phyloP scores from a whole-genome alignment of 192 early-diverging fungal species.

The Podila verticillata region DNA sequence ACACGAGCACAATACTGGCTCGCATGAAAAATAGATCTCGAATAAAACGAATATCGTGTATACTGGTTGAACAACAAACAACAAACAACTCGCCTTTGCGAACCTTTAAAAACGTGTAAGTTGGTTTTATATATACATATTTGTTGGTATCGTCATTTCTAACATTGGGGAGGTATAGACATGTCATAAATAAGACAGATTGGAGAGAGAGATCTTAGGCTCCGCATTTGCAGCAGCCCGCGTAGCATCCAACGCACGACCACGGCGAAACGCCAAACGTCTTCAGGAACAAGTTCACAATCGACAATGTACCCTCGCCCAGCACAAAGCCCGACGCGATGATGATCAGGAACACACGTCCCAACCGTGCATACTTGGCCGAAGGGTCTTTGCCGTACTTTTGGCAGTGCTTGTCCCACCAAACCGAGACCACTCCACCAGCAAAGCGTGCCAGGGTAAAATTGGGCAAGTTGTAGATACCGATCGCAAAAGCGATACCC shows the following conservation, averaged over 20 bases:
- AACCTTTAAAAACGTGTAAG: no score
- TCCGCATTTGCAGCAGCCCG: conserved; percentile 33
- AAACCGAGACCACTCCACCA: conserved; percentile 62
- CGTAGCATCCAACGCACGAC: conserved; percentile 37
- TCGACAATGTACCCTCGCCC: conserved; percentile 78
- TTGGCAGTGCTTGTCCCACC: conserved; percentile 59
- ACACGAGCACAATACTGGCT: no score
- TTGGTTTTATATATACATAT: no score
- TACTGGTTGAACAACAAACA: no score
- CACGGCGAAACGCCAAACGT: conserved; percentile 48
- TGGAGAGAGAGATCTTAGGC: background rate
- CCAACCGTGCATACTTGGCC: conserved; percentile 50
- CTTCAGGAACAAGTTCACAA: conserved; percentile 65
- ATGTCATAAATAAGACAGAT: background rate
- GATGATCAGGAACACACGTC: conserved; percentile 74
- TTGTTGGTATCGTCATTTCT: no score
- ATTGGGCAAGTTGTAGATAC: conserved; percentile 82
- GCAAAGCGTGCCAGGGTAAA: conserved; percentile 77
- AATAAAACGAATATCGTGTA: no score
- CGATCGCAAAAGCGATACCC: conserved; percentile 83
- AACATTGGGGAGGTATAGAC: background rate
- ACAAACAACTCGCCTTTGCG: no score
- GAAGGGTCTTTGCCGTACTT: conserved; percentile 9
- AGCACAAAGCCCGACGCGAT: conserved; percentile 79
- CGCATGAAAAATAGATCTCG: no score